Evolutionary conservation across 2,329 filamentous ascomycete species (phyloP), one percentile per base, ranked within the genome.

Genomic region (Aspergillus proliferans): DNA sequence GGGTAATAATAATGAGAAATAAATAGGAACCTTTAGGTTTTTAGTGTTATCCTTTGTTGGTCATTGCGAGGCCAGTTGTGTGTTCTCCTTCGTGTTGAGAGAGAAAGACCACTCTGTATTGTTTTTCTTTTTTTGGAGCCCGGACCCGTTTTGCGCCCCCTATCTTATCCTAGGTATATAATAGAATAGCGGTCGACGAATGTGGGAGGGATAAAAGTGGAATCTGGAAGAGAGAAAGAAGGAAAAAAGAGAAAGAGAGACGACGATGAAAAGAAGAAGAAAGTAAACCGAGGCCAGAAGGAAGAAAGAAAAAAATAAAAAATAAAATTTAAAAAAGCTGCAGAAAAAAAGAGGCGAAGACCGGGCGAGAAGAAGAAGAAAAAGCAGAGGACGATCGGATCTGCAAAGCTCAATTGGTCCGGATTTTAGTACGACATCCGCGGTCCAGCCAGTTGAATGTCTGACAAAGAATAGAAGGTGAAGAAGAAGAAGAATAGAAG

Each of bases 41-140:
- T 62, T 56, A 57, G 53, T 47, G 58, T 58, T 55, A 55, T 53
- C 57, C 26, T 12, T 30, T 51, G 55, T 55, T 56, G 57, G 50
- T 62, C 62, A 66, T 66, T 47, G 62, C 61, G 62, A 56, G 47
- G 15, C 26, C 26, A 30, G 26, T 30, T 30, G 26, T 22, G 10
- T 4, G 3, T 30, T 10, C 10, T 12, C 26, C 10, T 30, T 30
- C 10, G 26, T 10, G 9, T 30, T 30, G 26, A 5, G 10, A 8
- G 24, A 12, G 26, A 30, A 30, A 30, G 26, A 30, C 26, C 26
- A 30, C 26, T 30, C 26, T 30, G 26, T 30, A 30, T 30, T 30
- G 9, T 30, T 30, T 30, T 26, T 15, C 15, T 15, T 15, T 15
- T 30, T 30, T 30, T 1, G 10, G 10, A 10, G 26, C 26, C 26